Percentiles rank a stretch among this genome's conserved stretches.
These are phyloP conservation scores for Alternaria atra DNA, from an alignment of 2,329 filamentous ascomycete species.

Conservation along the genomic window DNA sequence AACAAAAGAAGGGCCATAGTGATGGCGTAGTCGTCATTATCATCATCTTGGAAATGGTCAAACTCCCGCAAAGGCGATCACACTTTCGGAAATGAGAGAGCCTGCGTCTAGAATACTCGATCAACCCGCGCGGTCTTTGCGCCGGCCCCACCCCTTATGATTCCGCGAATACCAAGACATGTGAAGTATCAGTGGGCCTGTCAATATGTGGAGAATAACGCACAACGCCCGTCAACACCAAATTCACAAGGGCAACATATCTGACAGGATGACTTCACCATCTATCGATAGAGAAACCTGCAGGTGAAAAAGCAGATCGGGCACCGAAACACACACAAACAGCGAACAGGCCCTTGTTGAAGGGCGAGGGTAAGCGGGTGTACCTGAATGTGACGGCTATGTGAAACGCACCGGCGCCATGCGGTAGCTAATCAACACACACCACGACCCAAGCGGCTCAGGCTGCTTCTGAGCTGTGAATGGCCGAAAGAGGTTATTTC, in stretches of 20 bases:
- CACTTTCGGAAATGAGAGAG: conserved; percentile 13
- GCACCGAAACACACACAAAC: conserved; percentile 6
- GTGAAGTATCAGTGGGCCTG: conserved; percentile 9
- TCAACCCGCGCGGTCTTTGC: conserved; percentile 12
- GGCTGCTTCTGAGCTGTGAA: conserved; percentile 5
- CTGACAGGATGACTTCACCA: neutral
- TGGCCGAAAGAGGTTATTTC: conserved; percentile 9
- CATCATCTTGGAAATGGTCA: conserved; percentile 4
- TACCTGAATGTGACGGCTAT: conserved; percentile 20
- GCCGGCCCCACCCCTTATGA: conserved; percentile 14
- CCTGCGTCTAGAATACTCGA: conserved; percentile 15
- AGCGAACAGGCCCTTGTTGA: neutral
- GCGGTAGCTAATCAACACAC: conserved; percentile 9
- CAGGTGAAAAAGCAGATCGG: neutral
- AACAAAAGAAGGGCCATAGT: neutral
- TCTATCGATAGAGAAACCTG: conserved; percentile 1
- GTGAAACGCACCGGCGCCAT: conserved; percentile 14
- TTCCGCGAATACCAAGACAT: conserved; percentile 8
- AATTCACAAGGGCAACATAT: neutral
- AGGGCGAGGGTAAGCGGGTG: conserved; percentile 10
- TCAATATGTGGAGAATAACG: conserved; percentile 1
- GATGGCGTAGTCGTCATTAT: conserved; percentile 9
- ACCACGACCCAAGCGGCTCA: conserved; percentile 10
- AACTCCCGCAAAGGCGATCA: conserved; percentile 6
- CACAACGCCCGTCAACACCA: neutral